Conservation (phyloP, 163 green algal species). For the Prototheca cutis region DNA sequence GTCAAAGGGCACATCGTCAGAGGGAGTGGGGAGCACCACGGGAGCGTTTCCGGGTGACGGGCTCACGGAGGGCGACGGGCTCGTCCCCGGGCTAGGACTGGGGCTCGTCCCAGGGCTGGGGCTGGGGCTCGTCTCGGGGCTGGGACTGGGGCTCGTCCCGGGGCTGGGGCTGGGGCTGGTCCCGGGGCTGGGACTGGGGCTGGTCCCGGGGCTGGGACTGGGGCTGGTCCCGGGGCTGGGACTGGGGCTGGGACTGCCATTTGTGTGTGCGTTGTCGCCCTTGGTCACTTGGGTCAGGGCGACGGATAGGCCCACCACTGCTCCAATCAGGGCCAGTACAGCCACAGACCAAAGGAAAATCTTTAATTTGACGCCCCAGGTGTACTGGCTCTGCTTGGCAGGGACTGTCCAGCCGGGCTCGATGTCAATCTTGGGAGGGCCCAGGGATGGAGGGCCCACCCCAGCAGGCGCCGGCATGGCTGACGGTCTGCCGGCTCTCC, state of each 20-base stretch:
- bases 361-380: background rate
- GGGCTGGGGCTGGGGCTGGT: too few species aligned
- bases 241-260: too few species aligned
- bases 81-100: too few species aligned
- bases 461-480: too few species aligned
- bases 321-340: conserved; percentile 5
- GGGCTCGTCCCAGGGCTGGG: too few species aligned
- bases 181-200: too few species aligned
- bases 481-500: too few species aligned
- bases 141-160: too few species aligned
- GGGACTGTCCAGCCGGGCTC: background rate
- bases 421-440: conserved; percentile 1
- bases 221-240: too few species aligned
- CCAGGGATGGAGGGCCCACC: background rate
- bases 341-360: conserved; percentile 3
- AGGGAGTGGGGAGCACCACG: background rate
- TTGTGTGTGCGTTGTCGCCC: background rate
- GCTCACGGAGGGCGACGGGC: background rate
- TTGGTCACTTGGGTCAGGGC: conserved; percentile 3
- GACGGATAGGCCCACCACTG: conserved; percentile 4
- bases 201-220: too few species aligned
- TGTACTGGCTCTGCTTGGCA: background rate
- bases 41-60: too few species aligned
- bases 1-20: background rate
- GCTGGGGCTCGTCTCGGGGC: too few species aligned